Percentiles rank a stretch among this genome's conserved stretches.
phyloP scores from a whole-genome alignment of 129 eudicot genomes.

The Gnaphalium uliginosum region DNA sequence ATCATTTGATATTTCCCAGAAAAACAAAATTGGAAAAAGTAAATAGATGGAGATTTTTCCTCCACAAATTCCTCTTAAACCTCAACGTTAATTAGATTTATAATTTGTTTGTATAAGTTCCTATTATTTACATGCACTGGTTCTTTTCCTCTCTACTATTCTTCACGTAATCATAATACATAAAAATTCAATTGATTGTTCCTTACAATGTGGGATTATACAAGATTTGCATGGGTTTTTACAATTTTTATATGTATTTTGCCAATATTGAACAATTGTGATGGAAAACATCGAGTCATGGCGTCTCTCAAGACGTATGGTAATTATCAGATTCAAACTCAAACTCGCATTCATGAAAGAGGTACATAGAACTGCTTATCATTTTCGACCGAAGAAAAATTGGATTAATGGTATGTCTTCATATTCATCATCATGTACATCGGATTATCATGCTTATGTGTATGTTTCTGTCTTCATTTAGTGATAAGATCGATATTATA shows the following conservation, averaged over 20 bases:
- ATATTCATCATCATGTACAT: not conserved
- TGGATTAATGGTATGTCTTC: constrained; percentile 68
- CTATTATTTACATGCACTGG: no score
- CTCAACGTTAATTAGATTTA: no score
- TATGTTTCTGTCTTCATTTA: not conserved
- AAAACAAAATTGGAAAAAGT: no score
- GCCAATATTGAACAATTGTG: not conserved
- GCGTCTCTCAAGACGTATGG: constrained; percentile 37
- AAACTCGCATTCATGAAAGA: constrained; percentile 24
- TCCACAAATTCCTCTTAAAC: no score
- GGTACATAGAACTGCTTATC: constrained; percentile 60
- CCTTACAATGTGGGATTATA: constrained; percentile 13
- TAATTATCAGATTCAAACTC: constrained; percentile 20
- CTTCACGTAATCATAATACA: not conserved
- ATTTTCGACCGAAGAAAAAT: constrained; percentile 62
- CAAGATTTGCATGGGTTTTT: constrained; percentile 13
- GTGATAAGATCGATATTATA: not conserved
- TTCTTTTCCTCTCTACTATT: no score
- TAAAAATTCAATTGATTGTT: not conserved
- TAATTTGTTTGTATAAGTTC: no score
- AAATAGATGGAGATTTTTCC: no score
- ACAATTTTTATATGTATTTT: constrained; percentile 16
- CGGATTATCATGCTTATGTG: not conserved
- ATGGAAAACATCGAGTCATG: constrained; percentile 23
- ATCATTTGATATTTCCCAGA: no score